Percentiles rank a stretch among this genome's conserved stretches.
These are phyloP conservation scores for Phytophthora pisi DNA, from an alignment of 352 stramenopile species.

Conservation along the genomic window DNA sequence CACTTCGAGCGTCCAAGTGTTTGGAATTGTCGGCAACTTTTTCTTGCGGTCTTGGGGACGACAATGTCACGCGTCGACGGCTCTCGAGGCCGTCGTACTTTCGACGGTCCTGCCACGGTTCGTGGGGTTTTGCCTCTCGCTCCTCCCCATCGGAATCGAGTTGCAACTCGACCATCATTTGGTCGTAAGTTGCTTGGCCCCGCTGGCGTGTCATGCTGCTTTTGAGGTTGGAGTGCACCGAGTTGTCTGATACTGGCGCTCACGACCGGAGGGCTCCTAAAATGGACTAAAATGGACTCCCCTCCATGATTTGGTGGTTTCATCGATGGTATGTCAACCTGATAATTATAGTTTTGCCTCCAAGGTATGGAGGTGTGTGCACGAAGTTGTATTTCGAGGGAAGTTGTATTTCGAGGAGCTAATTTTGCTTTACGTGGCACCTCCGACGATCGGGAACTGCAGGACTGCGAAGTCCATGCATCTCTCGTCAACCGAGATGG, in stretches of 20 bases:
- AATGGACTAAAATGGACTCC: not conserved
- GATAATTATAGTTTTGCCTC: too few species aligned
- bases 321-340: not conserved
- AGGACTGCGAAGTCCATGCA: too few species aligned
- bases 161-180: constrained; percentile 40
- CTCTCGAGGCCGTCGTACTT: constrained; percentile 7
- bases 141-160: constrained; percentile 33
- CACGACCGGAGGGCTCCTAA: not conserved
- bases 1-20: not conserved
- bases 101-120: constrained; percentile 2
- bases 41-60: not conserved
- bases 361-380: too few species aligned
- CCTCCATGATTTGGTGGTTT: constrained; percentile 4
- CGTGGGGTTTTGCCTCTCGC: constrained; percentile 6
- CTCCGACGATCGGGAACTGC: too few species aligned
- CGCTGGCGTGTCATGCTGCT: constrained; percentile 10
- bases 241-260: constrained; percentile 1
- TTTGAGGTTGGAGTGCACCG: not conserved
- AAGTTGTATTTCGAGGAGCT: too few species aligned
- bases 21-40: not conserved
- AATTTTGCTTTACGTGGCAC: too few species aligned
- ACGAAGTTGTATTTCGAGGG: too few species aligned
- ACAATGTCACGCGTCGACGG: not conserved
- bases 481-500: too few species aligned
- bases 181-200: constrained; percentile 28